Percentiles rank a stretch among this genome's conserved stretches.
Evolutionary conservation across 371 early-diverging fungal genomes (phyloP).

Genomic region (Apophysomyces ossiformis): DNA sequence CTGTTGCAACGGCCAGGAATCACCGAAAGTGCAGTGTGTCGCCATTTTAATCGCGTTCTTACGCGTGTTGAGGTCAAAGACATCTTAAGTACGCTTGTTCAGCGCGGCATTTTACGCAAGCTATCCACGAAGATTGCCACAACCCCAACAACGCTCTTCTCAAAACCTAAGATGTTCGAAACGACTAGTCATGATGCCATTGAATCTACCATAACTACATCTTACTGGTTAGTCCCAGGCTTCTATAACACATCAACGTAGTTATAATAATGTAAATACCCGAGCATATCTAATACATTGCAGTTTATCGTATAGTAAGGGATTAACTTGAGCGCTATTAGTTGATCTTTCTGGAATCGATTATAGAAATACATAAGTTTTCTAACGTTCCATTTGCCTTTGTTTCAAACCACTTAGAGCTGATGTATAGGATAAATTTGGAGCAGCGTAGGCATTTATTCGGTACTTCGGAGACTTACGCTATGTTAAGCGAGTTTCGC

Average conservation of each 20-base stretch:
- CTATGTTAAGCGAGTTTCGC: no score
- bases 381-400: no score
- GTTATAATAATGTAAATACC: not conserved
- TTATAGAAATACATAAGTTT: no score
- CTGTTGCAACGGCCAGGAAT: conserved; percentile 40
- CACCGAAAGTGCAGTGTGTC: conserved; percentile 21
- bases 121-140: not conserved
- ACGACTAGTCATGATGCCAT: conserved; percentile 6
- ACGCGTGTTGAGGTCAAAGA: conserved; percentile 30
- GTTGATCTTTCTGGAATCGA: no score
- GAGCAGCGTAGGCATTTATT: no score
- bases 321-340: no score
- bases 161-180: conserved; percentile 11
- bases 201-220: conserved; percentile 9
- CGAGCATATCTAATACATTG: no score
- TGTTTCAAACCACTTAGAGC: no score
- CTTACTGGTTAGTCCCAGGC: conserved; percentile 15
- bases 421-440: no score
- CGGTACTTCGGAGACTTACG: no score
- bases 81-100: conserved; percentile 24
- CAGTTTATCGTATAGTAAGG: no score
- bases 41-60: conserved; percentile 13
- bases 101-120: conserved; percentile 19
- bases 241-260: conserved; percentile 12
- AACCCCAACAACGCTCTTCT: conserved; percentile 11